These are phyloP conservation scores for Pythium oligandrum DNA, from an alignment of 352 stramenopile species.

Conservation along the genomic window DNA sequence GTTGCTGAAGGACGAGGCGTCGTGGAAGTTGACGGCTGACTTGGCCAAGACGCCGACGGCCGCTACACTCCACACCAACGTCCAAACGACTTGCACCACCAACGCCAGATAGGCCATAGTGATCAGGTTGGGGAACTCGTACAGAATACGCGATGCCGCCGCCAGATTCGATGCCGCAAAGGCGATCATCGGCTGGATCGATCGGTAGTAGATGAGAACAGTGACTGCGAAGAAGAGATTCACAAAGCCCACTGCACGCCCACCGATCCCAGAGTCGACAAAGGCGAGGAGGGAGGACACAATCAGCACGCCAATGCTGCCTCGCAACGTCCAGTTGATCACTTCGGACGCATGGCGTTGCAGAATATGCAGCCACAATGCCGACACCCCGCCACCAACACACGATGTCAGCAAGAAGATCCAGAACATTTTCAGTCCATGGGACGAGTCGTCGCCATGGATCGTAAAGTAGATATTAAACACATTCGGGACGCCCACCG, in stretches of 20 bases:
- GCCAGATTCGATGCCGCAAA: constrained; percentile 80
- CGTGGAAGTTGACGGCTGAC: constrained; percentile 37
- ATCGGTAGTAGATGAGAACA: constrained; percentile 64
- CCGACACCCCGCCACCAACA: constrained; percentile 61
- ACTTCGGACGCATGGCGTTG: constrained; percentile 65
- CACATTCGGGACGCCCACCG: constrained; percentile 68
- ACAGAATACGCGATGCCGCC: constrained; percentile 62
- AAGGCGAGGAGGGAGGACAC: constrained; percentile 51
- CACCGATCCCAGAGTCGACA: constrained; percentile 60
- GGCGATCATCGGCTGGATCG: constrained; percentile 55
- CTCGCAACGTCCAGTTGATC: constrained; percentile 66
- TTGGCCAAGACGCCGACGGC: constrained; percentile 72
- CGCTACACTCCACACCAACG: constrained; percentile 69
- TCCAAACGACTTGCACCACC: constrained; percentile 58
- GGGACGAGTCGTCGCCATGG: constrained; percentile 48
- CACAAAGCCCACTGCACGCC: constrained; percentile 77
- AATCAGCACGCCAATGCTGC: constrained; percentile 52
- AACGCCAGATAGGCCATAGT: constrained; percentile 63
- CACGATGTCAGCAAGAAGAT: constrained; percentile 63
- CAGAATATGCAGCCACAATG: constrained; percentile 71
- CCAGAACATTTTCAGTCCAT: constrained; percentile 68
- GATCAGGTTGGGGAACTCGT: constrained; percentile 70
- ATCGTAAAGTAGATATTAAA: constrained; percentile 78
- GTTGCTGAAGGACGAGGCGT: constrained; percentile 63
- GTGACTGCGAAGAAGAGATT: constrained; percentile 73